Conservation (phyloP, 352 stramenopile species). For the Globisporangium takayamanum region DNA sequence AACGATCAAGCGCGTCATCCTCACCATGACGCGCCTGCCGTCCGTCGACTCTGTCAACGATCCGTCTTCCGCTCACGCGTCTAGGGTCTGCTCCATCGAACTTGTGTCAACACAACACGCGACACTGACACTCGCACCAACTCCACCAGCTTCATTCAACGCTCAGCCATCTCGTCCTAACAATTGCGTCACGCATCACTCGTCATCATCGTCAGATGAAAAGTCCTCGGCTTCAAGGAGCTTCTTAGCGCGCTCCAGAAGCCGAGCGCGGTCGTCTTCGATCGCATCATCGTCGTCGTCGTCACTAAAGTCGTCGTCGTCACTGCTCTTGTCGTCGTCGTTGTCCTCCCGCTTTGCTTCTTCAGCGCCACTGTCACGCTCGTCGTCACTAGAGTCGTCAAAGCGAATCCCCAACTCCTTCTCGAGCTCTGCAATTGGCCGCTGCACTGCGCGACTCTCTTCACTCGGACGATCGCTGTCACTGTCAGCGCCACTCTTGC, state of each 20-base stretch:
- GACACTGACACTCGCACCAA: too few relatives aligned
- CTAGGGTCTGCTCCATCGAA: too few relatives aligned
- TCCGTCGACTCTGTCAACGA: too few relatives aligned
- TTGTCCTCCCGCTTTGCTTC: slow-evolving; percentile 14
- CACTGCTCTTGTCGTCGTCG: slow-evolving; percentile 20
- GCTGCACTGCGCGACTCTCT: slow-evolving; percentile 34
- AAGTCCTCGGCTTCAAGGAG: slow-evolving; percentile 44
- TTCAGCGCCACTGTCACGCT: slow-evolving; percentile 14
- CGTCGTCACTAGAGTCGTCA: slow-evolving; percentile 51
- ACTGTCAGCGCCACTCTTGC: slow-evolving; percentile 1
- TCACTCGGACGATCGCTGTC: slow-evolving; percentile 18
- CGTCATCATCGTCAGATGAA: slow-evolving; percentile 25
- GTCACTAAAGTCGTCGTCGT: slow-evolving; percentile 20
- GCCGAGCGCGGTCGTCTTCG: slow-evolving; percentile 38
- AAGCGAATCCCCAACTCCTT: slow-evolving; percentile 62
- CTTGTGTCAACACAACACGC: too few relatives aligned
- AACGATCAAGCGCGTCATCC: too few relatives aligned
- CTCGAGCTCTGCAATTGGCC: slow-evolving; percentile 67
- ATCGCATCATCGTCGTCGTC: slow-evolving; percentile 32
- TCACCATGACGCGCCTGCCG: too few relatives aligned
- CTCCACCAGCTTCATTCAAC: too few relatives aligned
- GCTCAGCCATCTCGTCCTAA: too few relatives aligned
- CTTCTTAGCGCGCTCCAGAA: slow-evolving; percentile 43
- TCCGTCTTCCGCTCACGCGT: too few relatives aligned
- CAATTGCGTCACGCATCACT: background rate